Conservation (phyloP, 306 rosid species). For the Herpetospermum pedunculosum region DNA sequence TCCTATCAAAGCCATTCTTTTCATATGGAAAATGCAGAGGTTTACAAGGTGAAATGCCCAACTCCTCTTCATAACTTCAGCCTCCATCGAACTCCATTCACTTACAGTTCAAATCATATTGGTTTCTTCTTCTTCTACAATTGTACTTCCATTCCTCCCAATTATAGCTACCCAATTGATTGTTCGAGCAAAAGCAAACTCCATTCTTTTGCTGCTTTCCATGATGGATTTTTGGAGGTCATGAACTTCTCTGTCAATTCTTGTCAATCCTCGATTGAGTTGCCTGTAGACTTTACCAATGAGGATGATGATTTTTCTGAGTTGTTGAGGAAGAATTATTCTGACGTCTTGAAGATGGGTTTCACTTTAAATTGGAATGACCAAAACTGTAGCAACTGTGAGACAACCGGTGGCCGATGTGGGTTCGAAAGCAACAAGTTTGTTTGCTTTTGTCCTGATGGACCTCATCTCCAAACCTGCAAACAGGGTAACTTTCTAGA, state of each 20-base stretch:
- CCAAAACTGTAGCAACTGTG: slow-evolving; percentile 37
- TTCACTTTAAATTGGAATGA: slow-evolving; percentile 47
- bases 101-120: slow-evolving; percentile 14
- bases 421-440: slow-evolving; percentile 29
- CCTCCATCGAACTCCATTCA: slow-evolving; percentile 37
- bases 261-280: slow-evolving; percentile 31
- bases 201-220: slow-evolving; percentile 45
- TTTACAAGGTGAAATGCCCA: slow-evolving; percentile 29
- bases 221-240: slow-evolving; percentile 26
- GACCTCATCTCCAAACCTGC: slow-evolving; percentile 31
- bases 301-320: slow-evolving; percentile 6
- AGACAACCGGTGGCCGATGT: slow-evolving; percentile 51
- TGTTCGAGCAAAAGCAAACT: slow-evolving; percentile 36
- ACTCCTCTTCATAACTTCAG: slow-evolving; percentile 35
- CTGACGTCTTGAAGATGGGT: slow-evolving; percentile 50
- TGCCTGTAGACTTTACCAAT: slow-evolving; percentile 22
- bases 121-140: slow-evolving; percentile 46
- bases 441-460: slow-evolving; percentile 42
- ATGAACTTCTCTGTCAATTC: slow-evolving; percentile 23
- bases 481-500: slow-evolving; percentile 27
- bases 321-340: slow-evolving; percentile 29
- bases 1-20: slow-evolving; percentile 37
- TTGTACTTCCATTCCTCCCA: slow-evolving; percentile 32
- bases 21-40: slow-evolving; percentile 20
- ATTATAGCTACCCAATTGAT: slow-evolving; percentile 19